A percentile compares a stretch with the other conserved stretches of the same genome.
Evolutionary conservation across 2,329 filamentous ascomycete genomes (phyloP).

Genomic region (Aureobasidium leucospermi): DNA sequence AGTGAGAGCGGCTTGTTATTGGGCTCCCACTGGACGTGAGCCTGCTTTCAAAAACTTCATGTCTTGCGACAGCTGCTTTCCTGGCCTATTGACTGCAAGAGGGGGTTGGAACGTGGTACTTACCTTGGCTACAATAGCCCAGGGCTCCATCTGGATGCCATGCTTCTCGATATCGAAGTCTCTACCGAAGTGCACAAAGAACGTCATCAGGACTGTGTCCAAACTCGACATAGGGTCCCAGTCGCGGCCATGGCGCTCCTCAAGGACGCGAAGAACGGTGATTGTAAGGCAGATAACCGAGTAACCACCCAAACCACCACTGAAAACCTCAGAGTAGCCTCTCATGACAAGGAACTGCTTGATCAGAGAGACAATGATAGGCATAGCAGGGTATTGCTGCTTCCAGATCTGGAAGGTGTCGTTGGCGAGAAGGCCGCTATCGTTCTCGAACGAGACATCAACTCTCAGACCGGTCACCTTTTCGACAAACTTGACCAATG

Average conservation of each 20-base stretch:
- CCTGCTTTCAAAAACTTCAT: no score
- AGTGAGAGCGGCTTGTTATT: no score
- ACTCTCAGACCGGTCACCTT: slow-evolving; percentile 69
- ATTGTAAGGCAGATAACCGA: slow-evolving; percentile 90
- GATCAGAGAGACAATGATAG: slow-evolving; percentile 74
- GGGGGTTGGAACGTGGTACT: slow-evolving; percentile 20
- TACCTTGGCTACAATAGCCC: slow-evolving; percentile 71
- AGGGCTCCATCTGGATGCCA: slow-evolving; percentile 70
- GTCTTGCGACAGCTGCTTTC: no score
- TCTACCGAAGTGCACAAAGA: slow-evolving; percentile 83
- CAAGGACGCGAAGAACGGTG: slow-evolving; percentile 76
- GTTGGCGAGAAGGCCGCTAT: slow-evolving; percentile 71
- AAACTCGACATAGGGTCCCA: slow-evolving; percentile 13
- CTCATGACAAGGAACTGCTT: slow-evolving; percentile 92
- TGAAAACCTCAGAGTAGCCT: slow-evolving; percentile 82
- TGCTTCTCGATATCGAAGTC: slow-evolving; percentile 62
- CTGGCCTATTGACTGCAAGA: no score
- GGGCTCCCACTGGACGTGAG: no score
- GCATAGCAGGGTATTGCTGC: slow-evolving; percentile 71
- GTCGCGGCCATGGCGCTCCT: slow-evolving; percentile 41
- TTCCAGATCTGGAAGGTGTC: slow-evolving; percentile 78
- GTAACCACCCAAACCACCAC: slow-evolving; percentile 87
- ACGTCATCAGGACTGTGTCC: slow-evolving; percentile 61
- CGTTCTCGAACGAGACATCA: slow-evolving; percentile 92
- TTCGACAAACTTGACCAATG: slow-evolving; percentile 87